phyloP scores from a whole-genome alignment of 257 asterid genomes.

The Hygrophila difformis region DNA sequence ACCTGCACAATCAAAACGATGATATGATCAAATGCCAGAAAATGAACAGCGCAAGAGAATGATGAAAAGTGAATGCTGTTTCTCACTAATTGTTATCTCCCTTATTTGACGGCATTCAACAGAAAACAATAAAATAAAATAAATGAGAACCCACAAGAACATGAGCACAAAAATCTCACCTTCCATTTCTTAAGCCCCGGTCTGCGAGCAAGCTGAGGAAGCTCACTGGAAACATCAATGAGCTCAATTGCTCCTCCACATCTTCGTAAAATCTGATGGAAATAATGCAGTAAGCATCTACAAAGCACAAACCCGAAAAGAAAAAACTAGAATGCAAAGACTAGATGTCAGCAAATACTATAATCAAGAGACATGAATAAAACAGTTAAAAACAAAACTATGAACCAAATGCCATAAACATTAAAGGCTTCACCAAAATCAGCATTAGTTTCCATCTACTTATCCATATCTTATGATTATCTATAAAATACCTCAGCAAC shows the following conservation, averaged over 20 bases:
- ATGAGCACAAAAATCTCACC: conserved; percentile 32
- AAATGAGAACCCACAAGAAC: conserved; percentile 12
- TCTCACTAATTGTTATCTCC: conserved; percentile 1
- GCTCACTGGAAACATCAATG: conserved; percentile 74
- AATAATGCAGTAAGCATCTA: too few species aligned
- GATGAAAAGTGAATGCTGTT: neutral
- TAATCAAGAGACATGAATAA: neutral
- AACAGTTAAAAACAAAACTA: neutral
- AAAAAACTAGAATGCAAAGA: conserved; percentile 11
- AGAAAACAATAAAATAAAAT: too few species aligned
- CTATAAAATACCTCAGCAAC: conserved; percentile 72
- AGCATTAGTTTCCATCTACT: conserved; percentile 10
- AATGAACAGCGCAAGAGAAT: neutral
- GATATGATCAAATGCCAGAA: conserved; percentile 9
- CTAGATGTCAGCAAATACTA: conserved; percentile 3
- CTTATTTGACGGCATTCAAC: neutral
- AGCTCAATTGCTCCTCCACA: conserved; percentile 80
- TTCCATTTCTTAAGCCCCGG: conserved; percentile 92
- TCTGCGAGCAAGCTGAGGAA: conserved; percentile 83
- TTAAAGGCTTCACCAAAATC: neutral
- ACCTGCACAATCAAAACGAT: conserved; percentile 45
- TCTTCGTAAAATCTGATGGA: conserved; percentile 76
- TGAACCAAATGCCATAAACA: conserved; percentile 6
- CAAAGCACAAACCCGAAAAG: too few species aligned
- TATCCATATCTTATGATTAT: conserved; percentile 10